phyloP scores from a whole-genome alignment of 495 filamentous ascomycete genomes.

The Neurospora sp. region DNA sequence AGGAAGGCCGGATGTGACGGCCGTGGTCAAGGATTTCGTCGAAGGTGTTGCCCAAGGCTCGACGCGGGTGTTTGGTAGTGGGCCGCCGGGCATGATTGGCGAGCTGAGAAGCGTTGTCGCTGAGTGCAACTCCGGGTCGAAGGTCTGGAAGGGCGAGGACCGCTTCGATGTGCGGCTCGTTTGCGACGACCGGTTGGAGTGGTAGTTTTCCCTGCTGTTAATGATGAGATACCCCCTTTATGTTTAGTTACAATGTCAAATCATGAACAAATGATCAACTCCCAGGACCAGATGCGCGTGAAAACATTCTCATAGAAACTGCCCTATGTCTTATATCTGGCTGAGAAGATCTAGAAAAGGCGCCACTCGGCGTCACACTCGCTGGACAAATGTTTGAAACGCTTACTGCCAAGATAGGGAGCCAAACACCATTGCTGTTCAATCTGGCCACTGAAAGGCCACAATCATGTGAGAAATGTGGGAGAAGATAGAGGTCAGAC shows the following conservation, averaged over 20 bases:
- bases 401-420: not conserved
- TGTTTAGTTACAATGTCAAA: not conserved
- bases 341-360: not conserved
- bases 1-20: constrained; percentile 22
- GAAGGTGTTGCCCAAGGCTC: constrained; percentile 30
- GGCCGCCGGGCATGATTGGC: constrained; percentile 49
- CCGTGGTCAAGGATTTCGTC: constrained; percentile 28
- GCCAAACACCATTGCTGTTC: not conserved
- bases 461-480: not conserved
- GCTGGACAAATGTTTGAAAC: not conserved
- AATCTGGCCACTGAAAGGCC: not conserved
- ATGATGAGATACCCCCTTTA: constrained; percentile 7
- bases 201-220: constrained; percentile 12
- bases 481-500: not conserved
- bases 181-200: constrained; percentile 45
- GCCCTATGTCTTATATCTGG: not conserved
- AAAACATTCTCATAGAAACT: not conserved
- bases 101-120: constrained; percentile 48
- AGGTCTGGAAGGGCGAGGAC: constrained; percentile 46
- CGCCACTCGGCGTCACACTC: not conserved
- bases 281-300: not conserved
- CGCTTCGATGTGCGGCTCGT: constrained; percentile 45
- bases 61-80: constrained; percentile 50
- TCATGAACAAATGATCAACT: not conserved
- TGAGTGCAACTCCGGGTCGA: constrained; percentile 33